Evolutionary conservation across 495 filamentous ascomycete genomes (phyloP).

Genomic region (Aspergillus nanangensis): DNA sequence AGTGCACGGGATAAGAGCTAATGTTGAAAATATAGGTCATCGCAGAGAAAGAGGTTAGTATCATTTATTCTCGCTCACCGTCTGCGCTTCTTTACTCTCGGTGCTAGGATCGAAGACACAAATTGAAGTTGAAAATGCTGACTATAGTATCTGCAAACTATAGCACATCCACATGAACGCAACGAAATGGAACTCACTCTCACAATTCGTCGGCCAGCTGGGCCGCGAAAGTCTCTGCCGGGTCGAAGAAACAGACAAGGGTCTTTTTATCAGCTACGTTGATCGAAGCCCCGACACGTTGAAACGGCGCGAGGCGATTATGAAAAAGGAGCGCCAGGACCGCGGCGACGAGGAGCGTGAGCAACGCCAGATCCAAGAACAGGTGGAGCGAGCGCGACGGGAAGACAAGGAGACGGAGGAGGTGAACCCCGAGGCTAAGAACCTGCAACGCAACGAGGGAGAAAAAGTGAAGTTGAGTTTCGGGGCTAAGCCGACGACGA

Average conservation of each 20-base stretch:
- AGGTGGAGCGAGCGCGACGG: constrained; percentile 68
- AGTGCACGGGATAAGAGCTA: too few relatives aligned
- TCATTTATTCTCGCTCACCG: neutral
- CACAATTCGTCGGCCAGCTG: constrained; percentile 82
- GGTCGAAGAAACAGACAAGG: constrained; percentile 85
- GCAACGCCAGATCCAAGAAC: constrained; percentile 69
- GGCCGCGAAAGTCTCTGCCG: constrained; percentile 79
- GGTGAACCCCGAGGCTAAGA: constrained; percentile 31
- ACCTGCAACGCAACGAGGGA: constrained; percentile 66
- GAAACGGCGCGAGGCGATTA: constrained; percentile 69
- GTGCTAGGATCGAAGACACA: too few relatives aligned
- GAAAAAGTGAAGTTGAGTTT: constrained; percentile 82
- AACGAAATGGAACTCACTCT: constrained; percentile 78
- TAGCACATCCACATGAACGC: constrained; percentile 93
- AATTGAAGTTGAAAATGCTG: constrained; percentile 1
- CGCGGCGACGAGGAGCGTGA: constrained; percentile 88
- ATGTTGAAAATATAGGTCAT: too few relatives aligned
- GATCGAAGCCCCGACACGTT: constrained; percentile 85
- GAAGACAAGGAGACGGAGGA: constrained; percentile 43
- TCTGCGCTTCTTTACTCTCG: too few relatives aligned
- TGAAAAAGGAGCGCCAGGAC: constrained; percentile 79
- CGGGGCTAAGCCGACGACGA: constrained; percentile 42
- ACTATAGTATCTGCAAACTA: constrained; percentile 8
- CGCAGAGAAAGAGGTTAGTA: constrained; percentile 30
- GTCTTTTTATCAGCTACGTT: constrained; percentile 82